Percentiles rank a stretch among this genome's conserved stretches.
Evolutionary conservation across 768 basidiomycete genomes (phyloP).

Genomic region (Tylopilus rubrobrunneus): DNA sequence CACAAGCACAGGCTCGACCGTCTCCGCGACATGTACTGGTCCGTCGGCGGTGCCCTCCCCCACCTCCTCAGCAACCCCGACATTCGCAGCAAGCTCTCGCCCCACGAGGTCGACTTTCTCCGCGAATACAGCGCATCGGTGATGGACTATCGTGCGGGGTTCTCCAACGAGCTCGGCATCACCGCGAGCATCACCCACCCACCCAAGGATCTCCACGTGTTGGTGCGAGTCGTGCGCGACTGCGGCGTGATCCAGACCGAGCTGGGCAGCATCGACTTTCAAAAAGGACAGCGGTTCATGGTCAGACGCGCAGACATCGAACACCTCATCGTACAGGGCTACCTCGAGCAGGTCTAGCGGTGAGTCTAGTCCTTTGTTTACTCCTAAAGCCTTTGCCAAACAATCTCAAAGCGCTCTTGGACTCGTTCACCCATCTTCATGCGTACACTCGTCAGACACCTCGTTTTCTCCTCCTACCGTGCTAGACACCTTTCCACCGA

Average conservation of each 20-base stretch:
- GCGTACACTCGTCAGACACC: constrained; percentile 2
- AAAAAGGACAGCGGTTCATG: constrained; percentile 86
- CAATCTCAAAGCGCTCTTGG: constrained; percentile 5
- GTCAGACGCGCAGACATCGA: constrained; percentile 88
- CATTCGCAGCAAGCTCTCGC: constrained; percentile 68
- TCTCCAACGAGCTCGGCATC: constrained; percentile 84
- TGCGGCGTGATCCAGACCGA: constrained; percentile 93
- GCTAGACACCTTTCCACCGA: constrained; percentile 5
- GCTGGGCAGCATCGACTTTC: constrained; percentile 85
- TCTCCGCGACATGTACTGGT: constrained; percentile 87
- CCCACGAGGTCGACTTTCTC: constrained; percentile 81
- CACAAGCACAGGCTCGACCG: constrained; percentile 82
- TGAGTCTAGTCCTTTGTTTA: constrained; percentile 18
- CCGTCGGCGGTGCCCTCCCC: constrained; percentile 79
- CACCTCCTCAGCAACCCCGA: constrained; percentile 70
- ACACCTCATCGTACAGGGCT: constrained; percentile 90
- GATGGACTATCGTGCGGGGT: constrained; percentile 81
- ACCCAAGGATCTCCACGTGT: constrained; percentile 85
- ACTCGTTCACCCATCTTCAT: constrained; percentile 4
- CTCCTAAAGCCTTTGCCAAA: constrained; percentile 24
- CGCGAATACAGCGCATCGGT: constrained; percentile 75
- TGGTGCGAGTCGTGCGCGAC: constrained; percentile 82
- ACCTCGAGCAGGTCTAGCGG: constrained; percentile 77
- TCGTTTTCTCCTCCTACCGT: neutral
- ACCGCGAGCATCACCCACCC: constrained; percentile 78